These are phyloP conservation scores for Collybia nuda DNA, from an alignment of 768 basidiomycete genomes.

Conservation along the genomic window DNA sequence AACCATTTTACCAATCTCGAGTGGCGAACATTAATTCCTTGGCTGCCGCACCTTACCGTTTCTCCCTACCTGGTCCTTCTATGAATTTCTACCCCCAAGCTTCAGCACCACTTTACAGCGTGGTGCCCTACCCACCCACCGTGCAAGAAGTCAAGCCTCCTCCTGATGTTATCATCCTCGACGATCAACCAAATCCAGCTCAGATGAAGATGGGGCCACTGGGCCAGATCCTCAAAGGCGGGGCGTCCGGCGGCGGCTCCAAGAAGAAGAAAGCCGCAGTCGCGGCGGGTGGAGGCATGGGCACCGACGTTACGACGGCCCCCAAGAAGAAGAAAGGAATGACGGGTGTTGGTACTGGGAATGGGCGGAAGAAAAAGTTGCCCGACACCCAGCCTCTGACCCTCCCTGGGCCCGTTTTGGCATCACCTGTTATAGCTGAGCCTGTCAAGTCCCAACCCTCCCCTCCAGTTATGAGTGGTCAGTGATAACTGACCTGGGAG, in stretches of 20 bases:
- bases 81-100: conserved; percentile 7
- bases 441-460: conserved; percentile 8
- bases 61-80: conserved; percentile 16
- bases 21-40: conserved; percentile 40
- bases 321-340: conserved; percentile 44
- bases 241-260: conserved; percentile 37
- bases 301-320: conserved; percentile 20
- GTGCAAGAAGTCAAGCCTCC: conserved; percentile 14
- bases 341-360: conserved; percentile 41
- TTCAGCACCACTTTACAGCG: not conserved
- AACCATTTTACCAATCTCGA: conserved; percentile 65
- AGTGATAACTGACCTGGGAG: not conserved
- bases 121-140: not conserved
- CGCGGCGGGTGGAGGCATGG: conserved; percentile 19
- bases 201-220: conserved; percentile 79
- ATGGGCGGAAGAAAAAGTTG: conserved; percentile 47
- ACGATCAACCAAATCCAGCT: conserved; percentile 57
- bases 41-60: conserved; percentile 19
- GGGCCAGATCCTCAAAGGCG: conserved; percentile 67
- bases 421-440: conserved; percentile 1
- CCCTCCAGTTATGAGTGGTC: conserved; percentile 2
- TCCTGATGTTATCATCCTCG: conserved; percentile 44
- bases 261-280: conserved; percentile 60
- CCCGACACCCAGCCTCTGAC: conserved; percentile 5
- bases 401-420: conserved; percentile 1